Conservation (phyloP, 495 filamentous ascomycete genomes). For the Tuber calosporum region DNA sequence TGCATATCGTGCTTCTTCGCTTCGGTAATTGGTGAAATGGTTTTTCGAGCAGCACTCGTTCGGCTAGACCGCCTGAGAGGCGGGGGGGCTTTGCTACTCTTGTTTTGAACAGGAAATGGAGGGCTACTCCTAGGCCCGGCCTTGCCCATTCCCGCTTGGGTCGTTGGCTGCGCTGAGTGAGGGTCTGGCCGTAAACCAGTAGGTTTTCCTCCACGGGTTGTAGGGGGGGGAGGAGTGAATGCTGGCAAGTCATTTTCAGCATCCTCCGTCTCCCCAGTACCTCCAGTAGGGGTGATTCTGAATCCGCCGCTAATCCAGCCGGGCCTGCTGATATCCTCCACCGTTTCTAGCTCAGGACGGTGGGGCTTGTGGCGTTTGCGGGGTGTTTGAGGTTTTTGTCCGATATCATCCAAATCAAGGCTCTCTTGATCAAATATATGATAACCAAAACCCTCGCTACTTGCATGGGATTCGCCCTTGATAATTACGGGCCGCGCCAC, state of each 20-base stretch:
- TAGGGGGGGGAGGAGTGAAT: neutral
- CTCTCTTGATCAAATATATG: conserved; percentile 48
- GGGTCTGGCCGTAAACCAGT: conserved; percentile 1
- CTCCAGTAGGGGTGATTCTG: conserved; percentile 11
- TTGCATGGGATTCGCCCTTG: conserved; percentile 33
- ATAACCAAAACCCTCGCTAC: conserved; percentile 33
- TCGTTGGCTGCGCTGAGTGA: conserved; percentile 3
- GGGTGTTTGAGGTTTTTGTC: conserved; percentile 57
- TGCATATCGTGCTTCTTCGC: neutral
- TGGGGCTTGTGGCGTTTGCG: conserved; percentile 45
- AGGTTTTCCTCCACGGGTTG: neutral
- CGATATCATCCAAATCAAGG: conserved; percentile 68
- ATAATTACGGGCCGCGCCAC: conserved; percentile 27
- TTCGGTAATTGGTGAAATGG: conserved; percentile 1
- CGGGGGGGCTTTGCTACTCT: neutral
- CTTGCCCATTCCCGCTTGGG: neutral
- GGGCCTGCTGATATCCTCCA: conserved; percentile 13
- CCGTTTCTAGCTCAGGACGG: neutral
- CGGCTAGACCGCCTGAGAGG: neutral
- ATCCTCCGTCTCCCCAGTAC: conserved; percentile 12
- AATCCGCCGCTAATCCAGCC: conserved; percentile 31
- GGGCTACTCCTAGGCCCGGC: conserved; percentile 5
- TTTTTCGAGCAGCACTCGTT: neutral
- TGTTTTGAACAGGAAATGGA: neutral
- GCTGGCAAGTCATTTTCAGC: neutral